Conservation (phyloP, 208 protist genomes). For the Acanthamoeba healyi region DNA sequence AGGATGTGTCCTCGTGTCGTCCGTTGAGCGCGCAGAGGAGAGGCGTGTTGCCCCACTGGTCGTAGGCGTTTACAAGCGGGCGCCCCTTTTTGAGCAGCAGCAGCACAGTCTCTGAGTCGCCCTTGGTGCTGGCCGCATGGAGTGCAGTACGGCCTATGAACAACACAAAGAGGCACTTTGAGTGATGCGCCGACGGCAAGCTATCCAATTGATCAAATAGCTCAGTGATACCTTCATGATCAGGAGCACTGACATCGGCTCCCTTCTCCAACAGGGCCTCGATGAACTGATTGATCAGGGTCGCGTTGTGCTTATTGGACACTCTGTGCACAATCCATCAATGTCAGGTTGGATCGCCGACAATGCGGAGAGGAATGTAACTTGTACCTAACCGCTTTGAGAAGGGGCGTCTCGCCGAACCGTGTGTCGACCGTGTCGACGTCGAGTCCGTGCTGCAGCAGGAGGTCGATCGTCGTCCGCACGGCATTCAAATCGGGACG, state of each 20-base stretch:
- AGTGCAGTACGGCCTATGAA: slow-evolving; percentile 1
- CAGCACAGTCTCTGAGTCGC: slow-evolving; percentile 26
- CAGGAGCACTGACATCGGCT: background rate
- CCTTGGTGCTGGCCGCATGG: background rate
- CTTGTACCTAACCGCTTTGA: background rate
- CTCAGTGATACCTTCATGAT: background rate
- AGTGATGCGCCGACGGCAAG: too few relatives aligned
- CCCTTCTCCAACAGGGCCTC: slow-evolving; percentile 9
- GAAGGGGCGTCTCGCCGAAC: background rate
- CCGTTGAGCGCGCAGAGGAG: slow-evolving; percentile 15
- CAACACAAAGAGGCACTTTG: too few relatives aligned
- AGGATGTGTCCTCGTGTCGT: slow-evolving; percentile 12
- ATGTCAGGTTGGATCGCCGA: too few relatives aligned
- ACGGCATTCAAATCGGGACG: background rate
- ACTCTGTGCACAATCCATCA: background rate
- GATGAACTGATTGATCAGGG: background rate
- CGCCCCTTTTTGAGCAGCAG: background rate
- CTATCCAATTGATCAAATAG: too few relatives aligned
- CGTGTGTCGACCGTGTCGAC: background rate
- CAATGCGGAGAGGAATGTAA: too few relatives aligned
- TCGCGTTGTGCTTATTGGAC: slow-evolving; percentile 1
- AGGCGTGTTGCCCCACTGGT: slow-evolving; percentile 49
- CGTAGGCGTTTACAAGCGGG: slow-evolving; percentile 26
- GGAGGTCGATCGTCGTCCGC: background rate
- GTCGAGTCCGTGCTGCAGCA: background rate